A percentile compares a stretch with the other conserved stretches of the same genome.
These are phyloP conservation scores for Rhizopogon vesiculosus DNA, from an alignment of 768 basidiomycete genomes.

Conservation along the genomic window DNA sequence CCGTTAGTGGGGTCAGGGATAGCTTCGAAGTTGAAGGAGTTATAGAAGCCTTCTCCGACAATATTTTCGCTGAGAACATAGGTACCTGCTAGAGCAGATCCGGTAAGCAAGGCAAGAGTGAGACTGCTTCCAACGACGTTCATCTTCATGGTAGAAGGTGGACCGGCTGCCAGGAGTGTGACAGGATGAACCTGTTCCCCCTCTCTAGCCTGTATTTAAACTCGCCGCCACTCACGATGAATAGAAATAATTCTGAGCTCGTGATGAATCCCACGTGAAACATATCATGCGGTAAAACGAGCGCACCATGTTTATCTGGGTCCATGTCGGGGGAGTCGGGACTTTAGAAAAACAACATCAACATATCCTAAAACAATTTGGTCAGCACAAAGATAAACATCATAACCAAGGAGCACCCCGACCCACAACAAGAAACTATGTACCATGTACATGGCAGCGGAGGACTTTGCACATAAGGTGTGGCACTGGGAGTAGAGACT, in stretches of 20 bases:
- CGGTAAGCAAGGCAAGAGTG: conserved; percentile 8
- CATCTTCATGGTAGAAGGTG: conserved; percentile 13
- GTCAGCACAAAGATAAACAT: background rate
- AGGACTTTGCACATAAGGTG: background rate
- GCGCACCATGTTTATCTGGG: background rate
- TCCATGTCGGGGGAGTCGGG: background rate
- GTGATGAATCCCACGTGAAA: background rate
- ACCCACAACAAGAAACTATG: background rate
- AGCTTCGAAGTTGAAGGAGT: conserved; percentile 27
- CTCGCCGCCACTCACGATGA: background rate
- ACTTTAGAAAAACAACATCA: background rate
- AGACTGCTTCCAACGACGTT: conserved; percentile 1
- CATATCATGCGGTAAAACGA: conserved; percentile 5
- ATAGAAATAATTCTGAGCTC: background rate
- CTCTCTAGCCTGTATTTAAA: conserved; percentile 12
- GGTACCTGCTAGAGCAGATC: conserved; percentile 14
- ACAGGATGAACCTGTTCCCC: background rate
- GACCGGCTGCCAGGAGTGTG: background rate
- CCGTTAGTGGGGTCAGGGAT: conserved; percentile 33
- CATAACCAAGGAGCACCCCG: background rate
- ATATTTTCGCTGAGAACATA: conserved; percentile 25
- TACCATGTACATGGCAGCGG: background rate
- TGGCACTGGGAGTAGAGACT: background rate
- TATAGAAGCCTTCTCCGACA: conserved; percentile 26
- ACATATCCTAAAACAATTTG: background rate